These are phyloP conservation scores for Protea cynaroides DNA, from an alignment of 164 flowering plant species.

Conservation along the genomic window DNA sequence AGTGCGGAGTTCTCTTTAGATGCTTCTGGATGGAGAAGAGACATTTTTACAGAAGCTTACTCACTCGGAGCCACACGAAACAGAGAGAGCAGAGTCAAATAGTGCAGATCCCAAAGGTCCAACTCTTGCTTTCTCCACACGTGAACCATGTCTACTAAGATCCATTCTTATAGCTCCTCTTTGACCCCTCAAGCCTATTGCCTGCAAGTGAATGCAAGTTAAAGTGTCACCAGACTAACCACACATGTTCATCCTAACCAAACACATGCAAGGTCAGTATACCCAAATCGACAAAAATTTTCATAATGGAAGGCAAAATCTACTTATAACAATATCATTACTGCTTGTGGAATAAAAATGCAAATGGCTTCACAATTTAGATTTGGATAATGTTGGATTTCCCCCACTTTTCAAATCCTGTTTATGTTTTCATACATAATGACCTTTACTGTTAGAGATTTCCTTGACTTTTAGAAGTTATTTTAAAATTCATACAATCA, in stretches of 20 bases:
- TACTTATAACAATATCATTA: background rate
- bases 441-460: no score
- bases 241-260: background rate
- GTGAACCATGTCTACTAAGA: conserved; percentile 46
- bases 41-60: conserved; percentile 38
- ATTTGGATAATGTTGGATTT: no score
- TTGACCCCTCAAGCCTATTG: conserved; percentile 38
- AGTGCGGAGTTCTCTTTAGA: no score
- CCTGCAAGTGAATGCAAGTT: conserved; percentile 28
- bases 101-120: conserved; percentile 80
- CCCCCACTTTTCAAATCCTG: no score
- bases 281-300: background rate
- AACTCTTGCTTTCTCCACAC: conserved; percentile 73
- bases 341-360: no score
- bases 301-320: background rate
- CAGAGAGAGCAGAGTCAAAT: conserved; percentile 87
- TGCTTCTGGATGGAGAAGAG: background rate
- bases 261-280: background rate
- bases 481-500: no score
- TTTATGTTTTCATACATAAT: no score
- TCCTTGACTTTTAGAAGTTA: no score
- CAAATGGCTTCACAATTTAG: no score
- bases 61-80: conserved; percentile 66
- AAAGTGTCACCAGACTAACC: background rate
- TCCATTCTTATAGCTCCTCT: conserved; percentile 54